Conservation (phyloP, 495 filamentous ascomycete species). For the Tricharina praecox region DNA sequence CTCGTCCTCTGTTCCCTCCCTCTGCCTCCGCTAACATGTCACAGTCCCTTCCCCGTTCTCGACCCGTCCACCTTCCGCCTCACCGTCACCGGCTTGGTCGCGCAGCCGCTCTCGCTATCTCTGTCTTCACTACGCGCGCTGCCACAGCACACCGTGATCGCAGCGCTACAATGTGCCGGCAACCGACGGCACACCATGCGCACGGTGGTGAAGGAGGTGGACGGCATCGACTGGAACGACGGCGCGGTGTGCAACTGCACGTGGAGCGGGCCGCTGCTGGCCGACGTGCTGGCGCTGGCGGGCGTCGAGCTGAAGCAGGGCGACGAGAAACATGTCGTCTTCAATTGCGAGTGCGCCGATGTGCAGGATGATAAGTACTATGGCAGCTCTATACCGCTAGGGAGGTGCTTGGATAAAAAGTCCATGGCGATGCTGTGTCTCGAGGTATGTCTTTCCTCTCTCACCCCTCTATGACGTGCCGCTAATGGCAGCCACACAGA, state of each 20-base stretch:
- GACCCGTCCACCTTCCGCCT: conserved; percentile 17
- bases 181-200: conserved; percentile 51
- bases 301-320: conserved; percentile 23
- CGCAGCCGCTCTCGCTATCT: conserved; percentile 13
- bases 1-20: no score
- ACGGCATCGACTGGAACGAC: conserved; percentile 47
- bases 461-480: background rate
- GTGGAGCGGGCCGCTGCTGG: conserved; percentile 40
- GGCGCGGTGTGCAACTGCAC: conserved; percentile 46
- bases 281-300: conserved; percentile 36
- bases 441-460: conserved; percentile 27
- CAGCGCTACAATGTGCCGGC: conserved; percentile 42
- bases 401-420: conserved; percentile 32
- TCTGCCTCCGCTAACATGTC: no score
- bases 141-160: conserved; percentile 37
- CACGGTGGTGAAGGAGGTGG: conserved; percentile 41
- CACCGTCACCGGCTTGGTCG: conserved; percentile 19
- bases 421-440: conserved; percentile 40
- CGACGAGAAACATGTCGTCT: conserved; percentile 38
- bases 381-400: conserved; percentile 36
- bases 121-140: conserved; percentile 31
- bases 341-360: conserved; percentile 35
- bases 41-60: conserved; percentile 19
- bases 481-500: conserved; percentile 10
- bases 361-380: conserved; percentile 42